Percentiles rank a stretch among this genome's conserved stretches.
These are phyloP conservation scores for Agroathelia rolfsii DNA, from an alignment of 1,284 basidiomycete species.

Conservation along the genomic window DNA sequence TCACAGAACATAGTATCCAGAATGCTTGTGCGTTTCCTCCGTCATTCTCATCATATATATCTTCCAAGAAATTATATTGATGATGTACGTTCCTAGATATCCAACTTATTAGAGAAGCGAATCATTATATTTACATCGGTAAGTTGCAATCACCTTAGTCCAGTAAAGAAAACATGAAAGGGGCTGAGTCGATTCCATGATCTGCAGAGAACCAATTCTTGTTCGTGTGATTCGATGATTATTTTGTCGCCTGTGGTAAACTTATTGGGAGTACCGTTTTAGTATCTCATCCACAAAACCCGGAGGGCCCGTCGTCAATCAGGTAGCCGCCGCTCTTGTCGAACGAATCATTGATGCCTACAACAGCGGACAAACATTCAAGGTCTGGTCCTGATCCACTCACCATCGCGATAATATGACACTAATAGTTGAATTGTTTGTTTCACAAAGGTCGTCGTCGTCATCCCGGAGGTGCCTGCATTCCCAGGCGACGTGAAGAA, in stretches of 20 bases:
- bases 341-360: slow-evolving; percentile 79
- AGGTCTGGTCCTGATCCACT: slow-evolving; percentile 31
- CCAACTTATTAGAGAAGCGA: slow-evolving; percentile 74
- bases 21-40: slow-evolving; percentile 61
- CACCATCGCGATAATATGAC: not conserved
- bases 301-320: slow-evolving; percentile 68
- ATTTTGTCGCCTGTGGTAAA: slow-evolving; percentile 2
- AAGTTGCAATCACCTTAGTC: too few relatives aligned
- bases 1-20: slow-evolving; percentile 80
- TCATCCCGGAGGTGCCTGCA: slow-evolving; percentile 77
- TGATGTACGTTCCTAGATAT: slow-evolving; percentile 43
- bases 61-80: slow-evolving; percentile 8
- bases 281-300: slow-evolving; percentile 70
- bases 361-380: slow-evolving; percentile 64
- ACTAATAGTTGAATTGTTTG: slow-evolving; percentile 1
- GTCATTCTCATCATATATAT: slow-evolving; percentile 4
- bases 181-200: not conserved
- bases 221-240: slow-evolving; percentile 33
- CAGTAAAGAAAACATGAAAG: slow-evolving; percentile 9
- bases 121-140: slow-evolving; percentile 87
- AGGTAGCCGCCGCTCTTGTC: slow-evolving; percentile 74
- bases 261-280: slow-evolving; percentile 4
- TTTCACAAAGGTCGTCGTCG: slow-evolving; percentile 54
- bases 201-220: slow-evolving; percentile 85
- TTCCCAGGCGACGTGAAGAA: slow-evolving; percentile 77